phyloP scores from a whole-genome alignment of 1,139 yeast genomes.

The Blastobotrys capitulatus region DNA sequence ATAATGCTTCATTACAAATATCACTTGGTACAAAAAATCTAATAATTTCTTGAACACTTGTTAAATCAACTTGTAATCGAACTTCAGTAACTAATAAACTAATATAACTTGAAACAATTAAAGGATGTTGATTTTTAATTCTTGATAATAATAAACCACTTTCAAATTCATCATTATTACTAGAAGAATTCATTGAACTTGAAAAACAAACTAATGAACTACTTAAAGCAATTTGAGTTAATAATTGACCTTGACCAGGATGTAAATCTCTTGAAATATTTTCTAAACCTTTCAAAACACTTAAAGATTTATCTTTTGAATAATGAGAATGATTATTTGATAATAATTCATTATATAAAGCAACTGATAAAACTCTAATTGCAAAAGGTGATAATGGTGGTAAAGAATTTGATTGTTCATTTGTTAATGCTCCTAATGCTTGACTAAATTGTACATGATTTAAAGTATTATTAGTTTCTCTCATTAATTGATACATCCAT shows the following conservation, averaged over 20 bases:
- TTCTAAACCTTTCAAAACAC: constrained; percentile 17
- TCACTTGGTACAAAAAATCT: constrained; percentile 27
- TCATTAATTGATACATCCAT: constrained; percentile 19
- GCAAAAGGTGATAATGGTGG: constrained; percentile 23
- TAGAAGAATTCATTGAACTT: constrained; percentile 17
- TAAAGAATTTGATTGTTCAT: constrained; percentile 10
- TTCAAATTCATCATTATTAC: constrained; percentile 11
- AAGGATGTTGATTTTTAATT: constrained; percentile 23
- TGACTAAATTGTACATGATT: constrained; percentile 12
- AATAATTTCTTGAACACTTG: constrained; percentile 22
- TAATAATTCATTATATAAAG: constrained; percentile 21
- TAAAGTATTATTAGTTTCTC: constrained; percentile 13
- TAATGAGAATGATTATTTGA: neutral
- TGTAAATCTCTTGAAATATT: constrained; percentile 20
- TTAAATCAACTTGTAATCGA: constrained; percentile 24
- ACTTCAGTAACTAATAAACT: constrained; percentile 21
- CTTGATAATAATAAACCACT: constrained; percentile 16
- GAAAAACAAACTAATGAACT: constrained; percentile 16
- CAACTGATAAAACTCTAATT: constrained; percentile 22
- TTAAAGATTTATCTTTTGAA: constrained; percentile 9
- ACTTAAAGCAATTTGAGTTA: constrained; percentile 18
- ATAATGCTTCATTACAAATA: constrained; percentile 23
- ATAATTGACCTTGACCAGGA: constrained; percentile 25
- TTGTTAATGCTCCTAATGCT: constrained; percentile 13
- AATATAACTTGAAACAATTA: constrained; percentile 20